Conservation (phyloP, 306 rosid species). For the Glycyrrhiza uralensis region DNA sequence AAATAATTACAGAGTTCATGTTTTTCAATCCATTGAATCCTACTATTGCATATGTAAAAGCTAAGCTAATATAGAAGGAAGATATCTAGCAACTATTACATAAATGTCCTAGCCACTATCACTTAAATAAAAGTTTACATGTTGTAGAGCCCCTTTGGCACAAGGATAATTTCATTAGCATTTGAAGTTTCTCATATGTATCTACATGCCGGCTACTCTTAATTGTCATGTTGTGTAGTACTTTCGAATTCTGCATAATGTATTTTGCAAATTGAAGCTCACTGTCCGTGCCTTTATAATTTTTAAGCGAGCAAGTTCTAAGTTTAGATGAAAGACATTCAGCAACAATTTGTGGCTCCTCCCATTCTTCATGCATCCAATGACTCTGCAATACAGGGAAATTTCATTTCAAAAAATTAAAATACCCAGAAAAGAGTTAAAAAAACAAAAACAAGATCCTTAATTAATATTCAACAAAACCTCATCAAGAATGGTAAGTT, state of each 20-base stretch:
- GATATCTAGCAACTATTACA: too few relatives aligned
- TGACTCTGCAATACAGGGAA: not conserved
- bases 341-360: not conserved
- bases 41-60: too few relatives aligned
- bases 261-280: not conserved
- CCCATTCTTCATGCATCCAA: not conserved
- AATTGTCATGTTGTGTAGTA: not conserved
- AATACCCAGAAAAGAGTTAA: not conserved
- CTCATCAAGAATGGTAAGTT: not conserved
- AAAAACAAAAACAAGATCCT: not conserved
- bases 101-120: too few relatives aligned
- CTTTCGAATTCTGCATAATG: not conserved
- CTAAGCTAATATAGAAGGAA: too few relatives aligned
- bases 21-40: too few relatives aligned
- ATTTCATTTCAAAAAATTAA: not conserved
- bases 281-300: not conserved
- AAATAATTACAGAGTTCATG: too few relatives aligned
- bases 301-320: not conserved
- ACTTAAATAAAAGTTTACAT: not conserved
- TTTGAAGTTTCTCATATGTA: not conserved
- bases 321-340: not conserved
- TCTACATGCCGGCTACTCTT: not conserved
- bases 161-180: not conserved
- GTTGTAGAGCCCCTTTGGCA: not conserved
- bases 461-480: not conserved